Evolutionary conservation across 1,284 basidiomycete species (phyloP), one percentile per base, ranked within the genome.

Genomic region (Termitomyces sp.): DNA sequence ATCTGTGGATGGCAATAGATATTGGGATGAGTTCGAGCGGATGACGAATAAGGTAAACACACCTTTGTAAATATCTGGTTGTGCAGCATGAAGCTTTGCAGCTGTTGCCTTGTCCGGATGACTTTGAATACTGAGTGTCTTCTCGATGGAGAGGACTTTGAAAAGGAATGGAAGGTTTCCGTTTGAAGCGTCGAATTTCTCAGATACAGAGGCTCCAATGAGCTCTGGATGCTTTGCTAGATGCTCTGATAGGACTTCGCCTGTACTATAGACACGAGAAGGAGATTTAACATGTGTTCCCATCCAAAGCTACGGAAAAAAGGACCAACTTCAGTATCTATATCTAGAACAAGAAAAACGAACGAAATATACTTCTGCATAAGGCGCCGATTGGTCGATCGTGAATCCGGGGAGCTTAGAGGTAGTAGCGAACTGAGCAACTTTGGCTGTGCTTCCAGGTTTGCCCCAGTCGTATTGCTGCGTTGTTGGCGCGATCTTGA

Each of bases 21-120:
- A 21, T 28, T 5, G 28, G 31, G 31, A 3, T 10, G 15, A 15
- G 26, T 45, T 9, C 9, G 8, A 2, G 19, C 5, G 10, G 43
- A 28, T 36, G 12, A 36, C 24, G 10, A 9, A 30, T 13, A 30
- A 17, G 0, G 65, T 17, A 12, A 10, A 10, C 77, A 50, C 61
- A 89, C 92, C 94, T 77, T 94, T 96, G 75, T 98, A 98, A 55
- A 97, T 80, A 48, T 92, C 81, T 0, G 94, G 93, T 56, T 85
- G 79, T 63, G 84, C 79, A 13, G 74, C 75, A 67, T 94, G 88
- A 47, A 99, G 73, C 61, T 74, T 75, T 73, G 90, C 81, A 0
- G 94, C 96, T 15, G 93, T 88, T 64, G 73, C 67, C 80, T 98
- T 98, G 75, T 98, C 91, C 5, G 97, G 97, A 70, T 99, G 97